Evolutionary conservation across 768 basidiomycete species (phyloP).

Genomic region (Dacryopinax primogenitus): DNA sequence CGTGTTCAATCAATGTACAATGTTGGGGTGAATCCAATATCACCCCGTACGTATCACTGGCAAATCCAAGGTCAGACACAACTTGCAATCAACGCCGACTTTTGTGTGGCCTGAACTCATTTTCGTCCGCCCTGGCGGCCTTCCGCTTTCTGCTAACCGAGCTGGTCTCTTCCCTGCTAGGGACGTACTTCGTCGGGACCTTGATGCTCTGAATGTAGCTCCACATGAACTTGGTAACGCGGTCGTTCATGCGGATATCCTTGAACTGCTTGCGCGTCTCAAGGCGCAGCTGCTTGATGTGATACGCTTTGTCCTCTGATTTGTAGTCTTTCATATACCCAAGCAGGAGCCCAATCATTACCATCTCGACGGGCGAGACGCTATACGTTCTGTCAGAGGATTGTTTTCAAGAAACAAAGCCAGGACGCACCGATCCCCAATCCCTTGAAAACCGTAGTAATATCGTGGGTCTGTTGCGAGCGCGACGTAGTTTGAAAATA

Average conservation of each 20-base stretch:
- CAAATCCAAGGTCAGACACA: background rate
- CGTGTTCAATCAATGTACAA: too few species aligned
- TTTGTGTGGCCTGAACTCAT: background rate
- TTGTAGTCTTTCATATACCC: conserved; percentile 19
- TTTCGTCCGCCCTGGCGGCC: background rate
- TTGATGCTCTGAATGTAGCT: conserved; percentile 34
- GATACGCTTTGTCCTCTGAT: conserved; percentile 39
- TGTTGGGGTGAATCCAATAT: too few species aligned
- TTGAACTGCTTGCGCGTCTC: conserved; percentile 42
- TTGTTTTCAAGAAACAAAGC: background rate
- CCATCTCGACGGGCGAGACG: background rate
- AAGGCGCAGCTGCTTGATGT: conserved; percentile 45
- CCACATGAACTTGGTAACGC: conserved; percentile 48
- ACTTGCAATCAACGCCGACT: background rate
- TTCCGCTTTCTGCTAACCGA: conserved; percentile 5
- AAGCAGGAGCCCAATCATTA: background rate
- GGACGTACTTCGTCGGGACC: conserved; percentile 27
- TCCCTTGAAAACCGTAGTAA: background rate
- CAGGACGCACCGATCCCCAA: background rate
- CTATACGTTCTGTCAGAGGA: background rate
- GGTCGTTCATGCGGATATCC: conserved; percentile 53
- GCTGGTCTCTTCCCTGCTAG: background rate
- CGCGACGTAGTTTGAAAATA: background rate
- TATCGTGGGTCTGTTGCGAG: conserved; percentile 15
- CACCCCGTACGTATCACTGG: too few species aligned